Conservation (phyloP, 2,329 filamentous ascomycete genomes). For the Dothiorella sarmentorum region DNA sequence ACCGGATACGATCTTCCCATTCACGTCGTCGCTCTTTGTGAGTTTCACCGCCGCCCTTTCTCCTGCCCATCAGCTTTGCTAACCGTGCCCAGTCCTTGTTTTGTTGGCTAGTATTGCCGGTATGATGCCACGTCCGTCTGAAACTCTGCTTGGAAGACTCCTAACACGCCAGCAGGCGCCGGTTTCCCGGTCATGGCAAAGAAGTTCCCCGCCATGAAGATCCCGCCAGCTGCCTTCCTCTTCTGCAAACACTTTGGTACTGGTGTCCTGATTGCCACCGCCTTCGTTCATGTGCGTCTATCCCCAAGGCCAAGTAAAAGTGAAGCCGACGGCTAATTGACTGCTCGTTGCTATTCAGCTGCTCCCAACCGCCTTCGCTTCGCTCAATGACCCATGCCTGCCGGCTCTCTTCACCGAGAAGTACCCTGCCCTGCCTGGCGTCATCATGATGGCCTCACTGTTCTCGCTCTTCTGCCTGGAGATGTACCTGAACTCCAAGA, state of each 20-base stretch:
- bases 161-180: slow-evolving; percentile 17
- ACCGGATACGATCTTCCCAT: slow-evolving; percentile 37
- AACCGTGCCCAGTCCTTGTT: slow-evolving; percentile 34
- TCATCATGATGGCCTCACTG: slow-evolving; percentile 63
- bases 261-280: slow-evolving; percentile 80
- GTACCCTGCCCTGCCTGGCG: slow-evolving; percentile 60
- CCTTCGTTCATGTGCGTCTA: slow-evolving; percentile 64
- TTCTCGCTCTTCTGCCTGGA: slow-evolving; percentile 62
- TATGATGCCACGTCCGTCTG: background rate
- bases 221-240: slow-evolving; percentile 57
- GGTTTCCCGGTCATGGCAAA: slow-evolving; percentile 41
- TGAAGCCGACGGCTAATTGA: background rate
- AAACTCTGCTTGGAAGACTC: background rate
- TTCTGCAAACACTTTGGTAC: slow-evolving; percentile 64
- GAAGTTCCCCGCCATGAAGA: slow-evolving; percentile 57
- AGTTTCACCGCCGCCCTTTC: slow-evolving; percentile 19
- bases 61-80: slow-evolving; percentile 15
- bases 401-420: slow-evolving; percentile 58
- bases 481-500: slow-evolving; percentile 59
- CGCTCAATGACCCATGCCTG: slow-evolving; percentile 48
- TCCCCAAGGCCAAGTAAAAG: background rate
- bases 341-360: slow-evolving; percentile 33
- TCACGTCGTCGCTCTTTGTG: slow-evolving; percentile 39
- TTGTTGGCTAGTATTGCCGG: slow-evolving; percentile 36
- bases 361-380: slow-evolving; percentile 58